Percentiles rank a stretch among this genome's conserved stretches.
Conservation (phyloP, 1,284 basidiomycete genomes). For the Vanrija pseudolonga region DNA sequence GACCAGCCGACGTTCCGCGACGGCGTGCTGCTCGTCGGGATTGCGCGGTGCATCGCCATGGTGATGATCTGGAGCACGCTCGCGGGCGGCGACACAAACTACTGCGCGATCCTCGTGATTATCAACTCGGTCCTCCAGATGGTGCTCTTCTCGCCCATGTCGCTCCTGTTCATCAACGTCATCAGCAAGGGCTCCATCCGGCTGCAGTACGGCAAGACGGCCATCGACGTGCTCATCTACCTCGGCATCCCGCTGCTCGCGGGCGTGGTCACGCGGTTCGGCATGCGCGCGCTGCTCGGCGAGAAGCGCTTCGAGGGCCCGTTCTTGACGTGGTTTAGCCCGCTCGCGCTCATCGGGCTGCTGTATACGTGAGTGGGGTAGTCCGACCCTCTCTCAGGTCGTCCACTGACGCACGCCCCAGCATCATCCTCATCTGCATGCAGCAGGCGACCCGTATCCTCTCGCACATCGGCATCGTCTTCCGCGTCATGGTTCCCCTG, state of each 20-base stretch:
- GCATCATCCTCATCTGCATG: slow-evolving; percentile 67
- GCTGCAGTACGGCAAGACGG: slow-evolving; percentile 64
- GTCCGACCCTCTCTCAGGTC: background rate
- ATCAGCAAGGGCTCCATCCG: slow-evolving; percentile 57
- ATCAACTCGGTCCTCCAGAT: slow-evolving; percentile 66
- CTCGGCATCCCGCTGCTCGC: slow-evolving; percentile 67
- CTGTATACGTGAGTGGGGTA: slow-evolving; percentile 52
- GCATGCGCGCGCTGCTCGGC: slow-evolving; percentile 54
- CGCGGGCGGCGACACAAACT: slow-evolving; percentile 68
- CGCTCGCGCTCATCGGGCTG: slow-evolving; percentile 67
- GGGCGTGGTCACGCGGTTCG: slow-evolving; percentile 65
- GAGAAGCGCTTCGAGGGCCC: slow-evolving; percentile 55
- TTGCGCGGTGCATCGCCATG: slow-evolving; percentile 65
- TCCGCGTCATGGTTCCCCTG: slow-evolving; percentile 74
- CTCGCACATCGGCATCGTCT: slow-evolving; percentile 66
- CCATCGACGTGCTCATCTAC: slow-evolving; percentile 69
- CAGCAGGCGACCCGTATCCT: slow-evolving; percentile 63
- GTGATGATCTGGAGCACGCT: slow-evolving; percentile 80
- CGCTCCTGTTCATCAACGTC: slow-evolving; percentile 71
- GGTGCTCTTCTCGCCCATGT: slow-evolving; percentile 69
- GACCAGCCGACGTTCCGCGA: slow-evolving; percentile 58
- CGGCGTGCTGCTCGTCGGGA: slow-evolving; percentile 60
- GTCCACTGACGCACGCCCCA: slow-evolving; percentile 25
- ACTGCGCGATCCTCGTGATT: slow-evolving; percentile 66
- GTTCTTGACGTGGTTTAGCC: slow-evolving; percentile 68